phyloP scores from a whole-genome alignment of 2,329 filamentous ascomycete species.

The Pseudogymnoascus sp. region DNA sequence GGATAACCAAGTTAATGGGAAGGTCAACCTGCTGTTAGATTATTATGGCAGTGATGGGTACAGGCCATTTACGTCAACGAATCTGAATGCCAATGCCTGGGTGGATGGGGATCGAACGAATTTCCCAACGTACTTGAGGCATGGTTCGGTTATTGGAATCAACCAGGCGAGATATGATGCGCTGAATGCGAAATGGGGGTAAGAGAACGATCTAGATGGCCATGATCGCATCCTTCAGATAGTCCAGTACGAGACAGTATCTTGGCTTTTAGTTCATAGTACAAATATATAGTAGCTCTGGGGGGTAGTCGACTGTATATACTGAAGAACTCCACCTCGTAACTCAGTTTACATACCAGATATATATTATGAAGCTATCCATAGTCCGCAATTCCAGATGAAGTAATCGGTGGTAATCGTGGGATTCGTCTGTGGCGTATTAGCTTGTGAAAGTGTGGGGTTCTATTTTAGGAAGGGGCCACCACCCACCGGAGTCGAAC shows the following conservation, averaged over 20 bases:
- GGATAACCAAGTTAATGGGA: slow-evolving; percentile 37
- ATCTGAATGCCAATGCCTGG: slow-evolving; percentile 43
- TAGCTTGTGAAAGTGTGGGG: background rate
- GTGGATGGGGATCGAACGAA: slow-evolving; percentile 35
- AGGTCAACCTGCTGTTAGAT: slow-evolving; percentile 45
- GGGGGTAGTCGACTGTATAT: background rate
- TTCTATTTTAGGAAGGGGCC: background rate
- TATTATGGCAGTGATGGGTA: slow-evolving; percentile 45
- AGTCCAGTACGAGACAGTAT: background rate
- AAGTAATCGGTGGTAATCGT: background rate
- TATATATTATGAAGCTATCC: background rate
- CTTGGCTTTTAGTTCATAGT: background rate
- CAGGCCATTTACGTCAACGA: slow-evolving; percentile 41
- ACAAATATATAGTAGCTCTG: background rate
- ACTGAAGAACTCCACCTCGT: background rate
- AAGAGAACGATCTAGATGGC: background rate
- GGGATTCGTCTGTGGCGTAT: background rate
- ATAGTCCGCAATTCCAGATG: background rate
- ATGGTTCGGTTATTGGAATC: slow-evolving; percentile 46
- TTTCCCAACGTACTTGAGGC: slow-evolving; percentile 45
- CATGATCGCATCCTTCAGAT: background rate
- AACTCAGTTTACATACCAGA: background rate
- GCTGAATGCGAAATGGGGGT: slow-evolving; percentile 35
- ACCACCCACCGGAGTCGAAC: background rate
- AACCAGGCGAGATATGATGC: slow-evolving; percentile 39